Base-by-base conservation (phyloP, 306 rosid genomes). In the Rosa chinensis region DNA sequence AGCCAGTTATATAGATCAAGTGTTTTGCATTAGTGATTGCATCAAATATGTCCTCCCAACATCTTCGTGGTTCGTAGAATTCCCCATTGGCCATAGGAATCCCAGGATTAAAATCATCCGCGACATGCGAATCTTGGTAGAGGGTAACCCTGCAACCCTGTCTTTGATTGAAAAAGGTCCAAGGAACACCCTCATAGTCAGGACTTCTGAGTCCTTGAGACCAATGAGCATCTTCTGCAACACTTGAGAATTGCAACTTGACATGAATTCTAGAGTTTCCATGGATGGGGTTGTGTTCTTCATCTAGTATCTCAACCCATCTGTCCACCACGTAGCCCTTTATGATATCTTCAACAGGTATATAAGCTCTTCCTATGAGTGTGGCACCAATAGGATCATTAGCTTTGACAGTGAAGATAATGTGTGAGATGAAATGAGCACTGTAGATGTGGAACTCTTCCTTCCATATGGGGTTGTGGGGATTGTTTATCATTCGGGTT, bases 41-140 rank as follows among this genome's bases (percentile, higher is more conserved):
- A 13, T 78, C 77, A 49, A 84, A 89, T 58, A 93, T 88, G 53
- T 90, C 98, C 79, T 90, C 89, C 99, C 99, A 95, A 50, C 99
- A 95, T 82, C 88, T 85, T 5, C 61, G 40, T 40, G 80, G 88
- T 47, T 78, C 8, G 79, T 84, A 86, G 10, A 25, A 9, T 56
- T 32, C 5, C 28, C 68, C 86, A 4, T 55, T 66, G 3, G 88
- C 40, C 20, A 82, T 6, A 8, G 42, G 12, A 20, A 86, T 79
- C 6, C 8, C 37, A 1, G 88, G 77, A 10, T 25, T 21, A 6
- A 66, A 84, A 58, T 76, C 77, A 40, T 59, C 39, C 4, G 72
- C 77, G 10, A 83, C 85, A 74, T 95, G 97, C 8, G 96, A 97
- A 80, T 92, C 99, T 79, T 92, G 97, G 85, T 95, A 95, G 1